Percentiles rank a stretch among this genome's conserved stretches.
Evolutionary conservation across 768 basidiomycete genomes (phyloP).

Genomic region (Suillus subalutaceus): DNA sequence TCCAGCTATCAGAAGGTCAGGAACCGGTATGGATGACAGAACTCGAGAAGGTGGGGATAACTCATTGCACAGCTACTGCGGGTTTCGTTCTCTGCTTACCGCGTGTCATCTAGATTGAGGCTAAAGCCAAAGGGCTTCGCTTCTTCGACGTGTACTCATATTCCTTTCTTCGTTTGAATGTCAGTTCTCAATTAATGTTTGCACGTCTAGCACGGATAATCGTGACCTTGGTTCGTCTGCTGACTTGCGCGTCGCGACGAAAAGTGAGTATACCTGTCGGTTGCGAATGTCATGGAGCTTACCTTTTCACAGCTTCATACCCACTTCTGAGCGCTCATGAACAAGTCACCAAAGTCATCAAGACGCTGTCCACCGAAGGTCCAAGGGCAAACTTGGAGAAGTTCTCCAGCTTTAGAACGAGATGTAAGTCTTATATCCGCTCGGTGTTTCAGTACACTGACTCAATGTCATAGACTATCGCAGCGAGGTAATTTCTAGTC

Average conservation of each 20-base stretch:
- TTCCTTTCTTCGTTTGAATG: conserved; percentile 13
- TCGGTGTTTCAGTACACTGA: background rate
- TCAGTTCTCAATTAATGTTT: conserved; percentile 15
- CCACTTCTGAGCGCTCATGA: conserved; percentile 63
- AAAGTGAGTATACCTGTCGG: conserved; percentile 38
- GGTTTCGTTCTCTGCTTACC: background rate
- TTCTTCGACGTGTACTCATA: conserved; percentile 83
- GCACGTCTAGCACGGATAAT: conserved; percentile 69
- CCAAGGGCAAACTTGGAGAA: conserved; percentile 42
- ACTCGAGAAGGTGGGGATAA: conserved; percentile 71
- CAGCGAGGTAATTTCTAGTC: conserved; percentile 6
- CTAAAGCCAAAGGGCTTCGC: conserved; percentile 74
- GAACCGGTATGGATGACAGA: conserved; percentile 83
- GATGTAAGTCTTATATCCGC: conserved; percentile 3
- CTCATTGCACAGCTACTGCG: background rate
- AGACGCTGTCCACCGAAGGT: conserved; percentile 67
- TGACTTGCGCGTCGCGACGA: conserved; percentile 36
- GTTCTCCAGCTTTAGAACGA: conserved; percentile 22
- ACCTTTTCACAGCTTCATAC: conserved; percentile 46
- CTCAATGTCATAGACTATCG: background rate
- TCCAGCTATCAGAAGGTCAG: conserved; percentile 67
- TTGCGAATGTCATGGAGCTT: background rate
- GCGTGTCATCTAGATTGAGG: conserved; percentile 56
- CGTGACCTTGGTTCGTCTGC: conserved; percentile 54
- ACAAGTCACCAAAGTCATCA: conserved; percentile 60